Base-by-base conservation (phyloP, 805 yeast genomes). In the Saccharomycopsis synnaedendra region DNA sequence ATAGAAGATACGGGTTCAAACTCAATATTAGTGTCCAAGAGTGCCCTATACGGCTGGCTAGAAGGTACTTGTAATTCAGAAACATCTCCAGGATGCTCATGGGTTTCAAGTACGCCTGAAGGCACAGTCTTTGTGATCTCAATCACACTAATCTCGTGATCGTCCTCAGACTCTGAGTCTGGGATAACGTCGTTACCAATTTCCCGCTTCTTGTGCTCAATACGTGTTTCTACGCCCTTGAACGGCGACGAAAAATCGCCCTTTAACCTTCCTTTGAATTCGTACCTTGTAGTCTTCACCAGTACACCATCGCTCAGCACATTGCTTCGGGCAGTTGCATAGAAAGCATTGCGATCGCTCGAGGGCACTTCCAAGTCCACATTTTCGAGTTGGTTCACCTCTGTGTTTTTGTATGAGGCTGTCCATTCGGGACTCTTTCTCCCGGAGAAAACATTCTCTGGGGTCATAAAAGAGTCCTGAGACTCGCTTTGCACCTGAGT, bases 181-280 rank as follows among this genome's bases (percentile, higher is more conserved):
- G 50, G 47, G 7, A 51, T 39, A 3, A 31, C 52, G 7, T 41
- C 33, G 4, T 43, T 42, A n/a, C 39, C 48, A 5, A 11, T 38
- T 10, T 19, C 11, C 31, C 46, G 28, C 27, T 31, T 44, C 40
- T 40, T 37, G 32, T 42, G 44, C 29, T 56, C 47, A 53, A 56
- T 29, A 50, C 39, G 36, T 40, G 52, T 30, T 44, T 55, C 19
- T 52, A 50, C 46, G 56, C 59, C 5, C 52, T 57, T 32, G 32
- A 42, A 49, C 10, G 54, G 53, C 2, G 44, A 32, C 30, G 39
- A 28, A 34, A 43, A 44, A 9, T 44, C 40, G n/a, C 40, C 38
- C n/a, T 44, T 29, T 5, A 51, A 10, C 10, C 27, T 6, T 3
- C 54, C 54, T 32, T 45, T 46, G n/a, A 49, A 49, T 47, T 56